Evolutionary conservation across 371 early-diverging fungal species (phyloP), one percentile per base, ranked within the genome.

Genomic region (Saksenaea vasiformis): DNA sequence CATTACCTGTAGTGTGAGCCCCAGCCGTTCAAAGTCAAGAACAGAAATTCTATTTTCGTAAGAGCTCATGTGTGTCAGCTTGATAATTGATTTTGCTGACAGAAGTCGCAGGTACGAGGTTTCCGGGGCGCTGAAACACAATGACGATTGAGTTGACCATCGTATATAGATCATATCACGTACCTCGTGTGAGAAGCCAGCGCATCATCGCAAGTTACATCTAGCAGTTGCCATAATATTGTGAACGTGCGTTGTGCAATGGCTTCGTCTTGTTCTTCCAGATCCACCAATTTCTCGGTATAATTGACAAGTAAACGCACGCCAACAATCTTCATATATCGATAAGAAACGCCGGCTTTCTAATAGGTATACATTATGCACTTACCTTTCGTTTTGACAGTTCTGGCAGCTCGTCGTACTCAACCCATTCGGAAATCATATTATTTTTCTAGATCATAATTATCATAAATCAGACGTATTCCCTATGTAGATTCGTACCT

Each of bases 31-130:
- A 47, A 87, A 85, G 14, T 92, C 85, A 0, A 71, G 34, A 1
- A 82, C 78, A 0, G 83, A 69, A 5, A 93, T 68, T 68, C 84
- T 68, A 38, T 73, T 67, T 28, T 87, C 84, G 61, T 86, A 88
- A 15, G 70, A 69, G 3, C 71, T 65, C 17, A 76, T 64, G 1
- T 82, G 72, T 1, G 90, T 83, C 4, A 96, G 77, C 70, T 89
- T 89, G 36, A 96, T 70, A 54, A 92, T 65, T 7, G 86, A 73
- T 31, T 82, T 71, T 2, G 89, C 87, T 0, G 94, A 94, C 1
- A 82, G 78, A 37, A 95, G 72, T 27, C 93, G 86, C 37, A 81
- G 66, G 56, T 75, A 73, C 8, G 78, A 73, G 24, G 71, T 58
- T 56, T 80, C 80, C 0, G 80, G 70, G 54, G 76, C 73, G 59